A percentile compares a stretch with the other conserved stretches of the same genome.
Conservation (phyloP, 352 stramenopile species). For the Globisporangium polare region DNA sequence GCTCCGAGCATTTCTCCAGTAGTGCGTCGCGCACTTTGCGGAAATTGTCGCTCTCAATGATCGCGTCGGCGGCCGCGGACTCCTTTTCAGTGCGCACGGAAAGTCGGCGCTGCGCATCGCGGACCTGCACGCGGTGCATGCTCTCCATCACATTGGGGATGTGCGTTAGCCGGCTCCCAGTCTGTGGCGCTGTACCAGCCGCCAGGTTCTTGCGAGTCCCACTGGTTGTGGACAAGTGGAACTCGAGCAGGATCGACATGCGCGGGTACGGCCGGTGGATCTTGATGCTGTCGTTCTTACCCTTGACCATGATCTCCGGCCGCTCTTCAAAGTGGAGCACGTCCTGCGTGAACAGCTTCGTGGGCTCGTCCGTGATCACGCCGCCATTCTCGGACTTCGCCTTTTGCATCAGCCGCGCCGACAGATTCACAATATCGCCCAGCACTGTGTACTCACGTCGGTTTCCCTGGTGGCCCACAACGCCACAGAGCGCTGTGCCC, state of each 20-base stretch:
- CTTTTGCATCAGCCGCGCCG: conserved; percentile 90
- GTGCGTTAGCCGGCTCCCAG: conserved; percentile 27
- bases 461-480: conserved; percentile 89
- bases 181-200: neutral
- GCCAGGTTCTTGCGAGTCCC: conserved; percentile 11
- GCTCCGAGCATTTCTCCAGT: conserved; percentile 56
- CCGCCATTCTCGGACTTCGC: conserved; percentile 80
- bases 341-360: conserved; percentile 79
- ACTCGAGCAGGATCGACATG: conserved; percentile 82
- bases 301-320: conserved; percentile 89
- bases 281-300: conserved; percentile 90
- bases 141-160: conserved; percentile 83
- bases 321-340: conserved; percentile 88
- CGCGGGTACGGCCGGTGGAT: conserved; percentile 84
- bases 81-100: conserved; percentile 51
- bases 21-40: conserved; percentile 41
- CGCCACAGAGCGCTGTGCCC: conserved; percentile 89
- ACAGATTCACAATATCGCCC: conserved; percentile 93
- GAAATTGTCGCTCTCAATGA: conserved; percentile 70
- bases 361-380: conserved; percentile 87
- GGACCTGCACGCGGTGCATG: conserved; percentile 84
- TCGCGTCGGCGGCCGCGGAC: conserved; percentile 30
- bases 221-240: conserved; percentile 46
- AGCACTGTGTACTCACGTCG: conserved; percentile 93
- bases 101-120: conserved; percentile 65